Percentiles rank a stretch among this genome's conserved stretches.
Conservation (phyloP, 306 rosid genomes). For the Vigna reflexopilosa region DNA sequence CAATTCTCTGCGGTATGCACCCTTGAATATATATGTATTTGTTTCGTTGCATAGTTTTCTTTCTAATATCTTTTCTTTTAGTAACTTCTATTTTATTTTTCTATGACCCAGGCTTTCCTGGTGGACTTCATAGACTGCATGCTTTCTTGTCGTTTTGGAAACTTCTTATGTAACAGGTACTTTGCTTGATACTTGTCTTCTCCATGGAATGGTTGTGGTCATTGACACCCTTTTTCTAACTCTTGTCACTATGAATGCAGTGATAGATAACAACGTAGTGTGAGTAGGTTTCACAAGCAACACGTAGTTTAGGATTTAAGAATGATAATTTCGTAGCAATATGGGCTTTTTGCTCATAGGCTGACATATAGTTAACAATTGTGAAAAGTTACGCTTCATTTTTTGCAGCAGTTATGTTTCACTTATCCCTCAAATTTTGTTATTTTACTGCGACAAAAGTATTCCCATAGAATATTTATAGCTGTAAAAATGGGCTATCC, state of each 20-base stretch:
- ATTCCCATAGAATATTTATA: neutral
- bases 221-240: constrained; percentile 41
- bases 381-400: neutral
- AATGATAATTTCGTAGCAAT: constrained; percentile 5
- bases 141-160: constrained; percentile 95
- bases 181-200: constrained; percentile 32
- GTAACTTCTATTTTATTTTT: constrained; percentile 28
- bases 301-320: constrained; percentile 28
- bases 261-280: constrained; percentile 22
- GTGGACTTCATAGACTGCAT: constrained; percentile 89
- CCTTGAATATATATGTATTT: constrained; percentile 29
- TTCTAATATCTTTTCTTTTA: constrained; percentile 1
- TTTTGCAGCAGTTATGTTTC: neutral
- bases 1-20: constrained; percentile 88
- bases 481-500: too few relatives aligned
- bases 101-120: constrained; percentile 73
- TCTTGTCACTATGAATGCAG: constrained; percentile 20
- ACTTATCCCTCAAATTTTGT: neutral
- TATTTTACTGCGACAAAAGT: constrained; percentile 26
- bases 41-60: constrained; percentile 37
- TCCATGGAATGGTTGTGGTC: constrained; percentile 33
- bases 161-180: constrained; percentile 95
- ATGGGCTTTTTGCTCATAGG: neutral
- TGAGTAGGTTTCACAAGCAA: constrained; percentile 40
- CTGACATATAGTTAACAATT: neutral